phyloP scores from a whole-genome alignment of 2,329 filamentous ascomycete species.

The Aspergillus quadrilineatus region DNA sequence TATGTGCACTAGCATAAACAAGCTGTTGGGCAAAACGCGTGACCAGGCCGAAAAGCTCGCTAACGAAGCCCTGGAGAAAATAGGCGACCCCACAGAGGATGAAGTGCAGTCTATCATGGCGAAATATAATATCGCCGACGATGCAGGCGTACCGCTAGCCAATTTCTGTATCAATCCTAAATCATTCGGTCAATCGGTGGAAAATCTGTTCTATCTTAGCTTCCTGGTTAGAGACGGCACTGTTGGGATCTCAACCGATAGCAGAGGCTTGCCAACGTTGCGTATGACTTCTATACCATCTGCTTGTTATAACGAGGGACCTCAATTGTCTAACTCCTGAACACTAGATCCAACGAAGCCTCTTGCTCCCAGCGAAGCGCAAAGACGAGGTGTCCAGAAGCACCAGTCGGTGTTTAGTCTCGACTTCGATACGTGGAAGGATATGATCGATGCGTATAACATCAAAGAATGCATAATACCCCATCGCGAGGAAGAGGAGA shows the following conservation, averaged over 20 bases:
- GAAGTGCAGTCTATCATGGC: constrained; percentile 57
- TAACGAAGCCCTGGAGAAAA: constrained; percentile 43
- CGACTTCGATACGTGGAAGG: constrained; percentile 79
- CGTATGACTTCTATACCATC: constrained; percentile 54
- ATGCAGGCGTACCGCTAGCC: constrained; percentile 74
- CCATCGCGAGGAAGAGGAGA: constrained; percentile 65
- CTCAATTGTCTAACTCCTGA: constrained; percentile 19
- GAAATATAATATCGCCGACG: constrained; percentile 63
- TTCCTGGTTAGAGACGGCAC: constrained; percentile 88
- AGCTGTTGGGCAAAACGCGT: constrained; percentile 53
- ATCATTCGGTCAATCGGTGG: constrained; percentile 91
- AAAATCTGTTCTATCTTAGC: constrained; percentile 95
- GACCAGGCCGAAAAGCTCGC: constrained; percentile 48
- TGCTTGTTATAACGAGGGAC: not conserved
- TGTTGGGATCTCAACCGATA: constrained; percentile 71
- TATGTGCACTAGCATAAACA: constrained; percentile 73
- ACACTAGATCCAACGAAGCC: constrained; percentile 46
- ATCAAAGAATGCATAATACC: constrained; percentile 80
- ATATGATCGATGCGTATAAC: constrained; percentile 71
- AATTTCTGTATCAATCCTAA: constrained; percentile 85
- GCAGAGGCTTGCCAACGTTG: constrained; percentile 72
- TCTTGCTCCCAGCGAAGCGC: constrained; percentile 48
- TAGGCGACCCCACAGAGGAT: constrained; percentile 37
- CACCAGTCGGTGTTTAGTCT: constrained; percentile 88
- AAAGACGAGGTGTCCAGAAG: constrained; percentile 59